Evolutionary conservation across 1,139 yeast genomes (phyloP).

Genomic region (Geotrichum reessii): DNA sequence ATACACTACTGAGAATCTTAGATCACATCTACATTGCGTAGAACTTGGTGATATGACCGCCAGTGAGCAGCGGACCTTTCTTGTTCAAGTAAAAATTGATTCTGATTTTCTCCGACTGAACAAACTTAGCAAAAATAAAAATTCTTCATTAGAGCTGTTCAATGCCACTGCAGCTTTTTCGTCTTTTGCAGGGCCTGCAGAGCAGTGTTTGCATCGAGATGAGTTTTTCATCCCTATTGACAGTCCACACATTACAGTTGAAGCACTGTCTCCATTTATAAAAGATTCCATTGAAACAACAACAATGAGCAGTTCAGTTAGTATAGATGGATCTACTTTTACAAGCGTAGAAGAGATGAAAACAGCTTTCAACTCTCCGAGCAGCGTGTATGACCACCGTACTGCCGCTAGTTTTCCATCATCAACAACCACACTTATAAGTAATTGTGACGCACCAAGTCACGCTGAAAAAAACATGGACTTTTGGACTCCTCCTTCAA

Average conservation of each 20-base stretch:
- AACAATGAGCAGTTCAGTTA: background rate
- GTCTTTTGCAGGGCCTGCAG: slow-evolving; percentile 16
- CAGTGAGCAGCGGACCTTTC: slow-evolving; percentile 22
- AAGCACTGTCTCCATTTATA: slow-evolving; percentile 12
- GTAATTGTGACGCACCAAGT: background rate
- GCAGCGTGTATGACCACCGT: slow-evolving; percentile 17
- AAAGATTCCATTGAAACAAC: slow-evolving; percentile 12
- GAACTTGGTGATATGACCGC: slow-evolving; percentile 23
- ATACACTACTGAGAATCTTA: slow-evolving; percentile 3
- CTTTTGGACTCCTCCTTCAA: slow-evolving; percentile 17
- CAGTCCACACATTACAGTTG: slow-evolving; percentile 7
- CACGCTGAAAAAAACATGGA: background rate
- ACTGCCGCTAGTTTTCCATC: slow-evolving; percentile 11
- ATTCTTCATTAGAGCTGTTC: slow-evolving; percentile 11
- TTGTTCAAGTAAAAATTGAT: slow-evolving; percentile 22
- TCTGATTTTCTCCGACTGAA: slow-evolving; percentile 9
- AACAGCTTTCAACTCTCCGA: background rate
- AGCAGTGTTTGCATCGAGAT: slow-evolving; percentile 10
- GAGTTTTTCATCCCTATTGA: slow-evolving; percentile 17
- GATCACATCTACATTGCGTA: slow-evolving; percentile 12
- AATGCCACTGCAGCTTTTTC: slow-evolving; percentile 11
- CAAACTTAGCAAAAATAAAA: background rate
- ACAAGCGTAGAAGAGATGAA: background rate
- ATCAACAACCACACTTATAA: background rate
- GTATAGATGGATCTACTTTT: background rate